phyloP scores from a whole-genome alignment of 495 filamentous ascomycete species.

The Daldinia vernicosa region DNA sequence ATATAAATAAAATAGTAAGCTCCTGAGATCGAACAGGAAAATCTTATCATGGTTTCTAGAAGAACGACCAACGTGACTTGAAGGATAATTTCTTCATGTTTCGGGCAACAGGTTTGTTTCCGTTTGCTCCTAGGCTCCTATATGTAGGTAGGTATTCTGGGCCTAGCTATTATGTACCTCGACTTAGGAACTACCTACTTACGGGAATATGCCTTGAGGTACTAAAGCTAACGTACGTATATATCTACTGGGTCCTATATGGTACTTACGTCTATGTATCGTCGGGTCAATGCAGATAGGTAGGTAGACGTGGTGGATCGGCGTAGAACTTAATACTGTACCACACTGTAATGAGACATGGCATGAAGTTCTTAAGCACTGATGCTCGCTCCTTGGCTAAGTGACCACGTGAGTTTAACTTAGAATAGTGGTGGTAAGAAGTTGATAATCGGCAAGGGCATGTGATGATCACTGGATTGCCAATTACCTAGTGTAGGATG shows the following conservation, averaged over 20 bases:
- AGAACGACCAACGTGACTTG: too few species aligned
- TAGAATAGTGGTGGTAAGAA: not conserved
- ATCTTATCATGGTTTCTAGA: too few species aligned
- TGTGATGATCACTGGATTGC: not conserved
- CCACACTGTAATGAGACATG: not conserved
- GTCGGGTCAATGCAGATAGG: not conserved
- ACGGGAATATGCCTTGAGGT: not conserved
- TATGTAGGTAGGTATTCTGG: too few species aligned
- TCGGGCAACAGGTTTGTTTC: too few species aligned
- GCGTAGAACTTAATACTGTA: not conserved
- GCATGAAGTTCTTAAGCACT: not conserved
- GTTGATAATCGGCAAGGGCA: not conserved
- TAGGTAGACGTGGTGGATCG: not conserved
- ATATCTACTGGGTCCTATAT: not conserved
- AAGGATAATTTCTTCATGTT: too few species aligned
- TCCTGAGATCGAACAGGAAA: too few species aligned
- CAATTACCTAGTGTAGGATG: not conserved
- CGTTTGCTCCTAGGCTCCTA: too few species aligned
- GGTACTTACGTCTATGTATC: not conserved
- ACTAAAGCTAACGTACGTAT: not conserved
- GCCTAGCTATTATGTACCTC: too few species aligned
- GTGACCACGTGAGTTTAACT: not conserved
- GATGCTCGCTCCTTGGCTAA: not conserved
- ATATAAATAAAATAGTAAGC: too few species aligned
- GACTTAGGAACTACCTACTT: not conserved